Percentiles rank a stretch among this genome's conserved stretches.
Conservation (phyloP, 805 yeast genomes). For the Spathaspora girioi region DNA sequence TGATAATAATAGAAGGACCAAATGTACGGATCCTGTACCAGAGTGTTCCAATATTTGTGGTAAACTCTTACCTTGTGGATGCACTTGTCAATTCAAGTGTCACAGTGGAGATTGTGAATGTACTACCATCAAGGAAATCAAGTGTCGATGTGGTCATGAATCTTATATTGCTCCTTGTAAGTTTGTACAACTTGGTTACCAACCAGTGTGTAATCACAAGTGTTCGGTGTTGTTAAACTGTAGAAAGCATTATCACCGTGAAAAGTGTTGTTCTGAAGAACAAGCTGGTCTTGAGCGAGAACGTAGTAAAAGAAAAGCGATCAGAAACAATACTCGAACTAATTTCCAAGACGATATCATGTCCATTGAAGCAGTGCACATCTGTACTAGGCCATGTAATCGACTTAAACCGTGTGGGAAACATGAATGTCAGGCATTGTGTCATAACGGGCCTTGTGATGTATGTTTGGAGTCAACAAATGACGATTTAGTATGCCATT, state of each 20-base stretch:
- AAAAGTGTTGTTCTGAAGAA: conserved; percentile 68
- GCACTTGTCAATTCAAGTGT: conserved; percentile 61
- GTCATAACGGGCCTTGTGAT: conserved; percentile 78
- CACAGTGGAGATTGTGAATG: conserved; percentile 80
- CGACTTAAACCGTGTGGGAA: conserved; percentile 54
- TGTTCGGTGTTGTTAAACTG: conserved; percentile 77
- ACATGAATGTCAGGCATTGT: conserved; percentile 65
- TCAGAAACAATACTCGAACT: conserved; percentile 42
- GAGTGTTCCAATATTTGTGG: conserved; percentile 67
- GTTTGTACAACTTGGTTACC: conserved; percentile 45
- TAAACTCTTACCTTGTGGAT: conserved; percentile 69
- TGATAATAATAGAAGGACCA: conserved; percentile 38
- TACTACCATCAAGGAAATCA: conserved; percentile 43
- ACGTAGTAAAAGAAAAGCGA: conserved; percentile 47
- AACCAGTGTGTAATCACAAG: conserved; percentile 63
- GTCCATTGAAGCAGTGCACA: conserved; percentile 67
- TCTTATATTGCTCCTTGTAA: conserved; percentile 62
- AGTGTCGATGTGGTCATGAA: conserved; percentile 62
- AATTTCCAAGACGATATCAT: conserved; percentile 43
- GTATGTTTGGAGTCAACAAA: conserved; percentile 79
- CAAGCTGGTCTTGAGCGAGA: conserved; percentile 55
- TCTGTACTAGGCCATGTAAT: conserved; percentile 67
- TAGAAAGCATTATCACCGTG: conserved; percentile 72
- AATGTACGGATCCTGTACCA: conserved; percentile 78
- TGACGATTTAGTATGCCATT: conserved; percentile 73